Conservation (phyloP, 768 basidiomycete species). For the Mycena albidolilacea region DNA sequence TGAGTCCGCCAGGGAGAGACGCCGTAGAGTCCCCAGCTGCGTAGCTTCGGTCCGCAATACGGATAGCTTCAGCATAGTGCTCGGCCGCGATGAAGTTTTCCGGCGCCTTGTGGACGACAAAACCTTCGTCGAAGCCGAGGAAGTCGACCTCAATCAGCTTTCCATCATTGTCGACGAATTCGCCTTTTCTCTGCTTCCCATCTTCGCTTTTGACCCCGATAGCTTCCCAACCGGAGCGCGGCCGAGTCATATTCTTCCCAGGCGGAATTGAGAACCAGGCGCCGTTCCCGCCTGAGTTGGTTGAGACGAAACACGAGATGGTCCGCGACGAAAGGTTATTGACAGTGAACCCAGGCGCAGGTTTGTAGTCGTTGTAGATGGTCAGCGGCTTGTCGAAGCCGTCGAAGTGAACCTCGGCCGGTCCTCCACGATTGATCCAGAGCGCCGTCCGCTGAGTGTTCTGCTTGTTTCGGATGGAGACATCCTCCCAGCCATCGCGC, state of each 20-base stretch:
- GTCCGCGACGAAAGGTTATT: slow-evolving; percentile 31
- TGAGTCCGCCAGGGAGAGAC: slow-evolving; percentile 34
- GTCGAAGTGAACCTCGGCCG: slow-evolving; percentile 34
- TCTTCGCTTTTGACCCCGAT: slow-evolving; percentile 32
- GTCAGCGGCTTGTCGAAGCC: slow-evolving; percentile 33
- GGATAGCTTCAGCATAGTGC: slow-evolving; percentile 35
- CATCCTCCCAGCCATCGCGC: slow-evolving; percentile 37
- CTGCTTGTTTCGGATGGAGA: slow-evolving; percentile 22
- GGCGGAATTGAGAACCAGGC: slow-evolving; percentile 20
- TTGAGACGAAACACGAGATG: slow-evolving; percentile 36
- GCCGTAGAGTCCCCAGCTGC: slow-evolving; percentile 34
- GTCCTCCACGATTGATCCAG: slow-evolving; percentile 35
- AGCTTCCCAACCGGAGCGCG: slow-evolving; percentile 33
- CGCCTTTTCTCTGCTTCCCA: slow-evolving; percentile 25
- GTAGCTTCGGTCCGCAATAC: slow-evolving; percentile 34
- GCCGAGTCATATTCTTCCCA: slow-evolving; percentile 18
- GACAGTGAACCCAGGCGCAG: slow-evolving; percentile 34
- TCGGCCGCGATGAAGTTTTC: slow-evolving; percentile 33
- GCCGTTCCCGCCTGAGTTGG: slow-evolving; percentile 22
- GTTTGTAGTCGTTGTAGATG: slow-evolving; percentile 37
- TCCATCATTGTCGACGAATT: slow-evolving; percentile 30
- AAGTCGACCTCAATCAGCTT: slow-evolving; percentile 30
- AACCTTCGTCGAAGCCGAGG: slow-evolving; percentile 32
- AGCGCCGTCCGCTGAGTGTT: slow-evolving; percentile 21
- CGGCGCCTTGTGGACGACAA: slow-evolving; percentile 29